Base-by-base conservation (phyloP, 768 basidiomycete species). In the Collybia mongolica region DNA sequence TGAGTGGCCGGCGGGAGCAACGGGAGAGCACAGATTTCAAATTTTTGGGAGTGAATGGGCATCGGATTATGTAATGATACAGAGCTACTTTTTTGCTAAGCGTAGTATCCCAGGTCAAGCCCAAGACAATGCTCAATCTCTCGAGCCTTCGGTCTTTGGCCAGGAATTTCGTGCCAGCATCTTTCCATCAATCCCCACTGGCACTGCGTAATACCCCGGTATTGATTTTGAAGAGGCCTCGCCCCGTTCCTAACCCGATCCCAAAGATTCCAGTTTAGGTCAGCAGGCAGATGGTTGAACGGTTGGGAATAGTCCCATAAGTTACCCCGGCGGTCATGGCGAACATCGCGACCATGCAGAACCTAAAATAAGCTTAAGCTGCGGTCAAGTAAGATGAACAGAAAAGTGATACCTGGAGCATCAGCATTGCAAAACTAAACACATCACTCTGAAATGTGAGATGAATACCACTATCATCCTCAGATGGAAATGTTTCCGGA, bases 1-100 rank as follows among this genome's bases (percentile, higher is more conserved):
- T 36, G 11, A 52, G 24, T 40, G 24, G 52, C 47, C 41, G 35
- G 28, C 51, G 39, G 39, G 39, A 52, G 51, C 39, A 45, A 47
- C 19, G 26, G 24, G 36, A 38, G 35, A 47, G 11, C 5, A 32
- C n/a, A 6, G 19, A 47, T 3, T 4, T 14, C 36, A 32, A 47
- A 47, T 39, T 39, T 47, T 47, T 47, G 4, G 46, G 4, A n/a
- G 22, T 18, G n/a, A 26, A 40, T 40, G 1, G 32, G 24, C 7
- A 26, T 26, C 7, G 7, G 3, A 32, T 11, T 32, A 32, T 14
- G 14, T 32, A 32, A 32, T n/a, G n/a, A n/a, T n/a, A n/a, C n/a
- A n/a, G n/a, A n/a, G n/a, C n/a, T n/a, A n/a, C n/a, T n/a, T n/a
- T n/a, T n/a, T n/a, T 32, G 4, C 11, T 32, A 12, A 32, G 6